These are phyloP conservation scores for Phytophthora europaea DNA, from an alignment of 352 stramenopile species.

Conservation along the genomic window DNA sequence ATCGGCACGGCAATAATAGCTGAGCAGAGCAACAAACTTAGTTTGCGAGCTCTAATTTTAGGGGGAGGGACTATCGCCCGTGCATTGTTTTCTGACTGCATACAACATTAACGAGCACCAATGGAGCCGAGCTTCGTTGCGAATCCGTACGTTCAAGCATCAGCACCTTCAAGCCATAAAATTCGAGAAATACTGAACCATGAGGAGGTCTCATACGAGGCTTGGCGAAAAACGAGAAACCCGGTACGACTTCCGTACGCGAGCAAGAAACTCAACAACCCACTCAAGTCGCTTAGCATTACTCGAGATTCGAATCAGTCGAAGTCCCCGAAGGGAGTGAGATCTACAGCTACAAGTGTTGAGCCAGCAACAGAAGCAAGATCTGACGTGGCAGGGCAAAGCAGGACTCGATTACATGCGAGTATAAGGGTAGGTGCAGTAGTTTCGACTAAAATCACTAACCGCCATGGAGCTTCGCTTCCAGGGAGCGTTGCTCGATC, in stretches of 20 bases:
- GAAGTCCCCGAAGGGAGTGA: constrained; percentile 4
- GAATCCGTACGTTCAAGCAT: constrained; percentile 59
- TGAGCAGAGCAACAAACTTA: background rate
- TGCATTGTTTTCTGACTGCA: background rate
- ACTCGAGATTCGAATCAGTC: constrained; percentile 11
- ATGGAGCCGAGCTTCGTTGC: constrained; percentile 71
- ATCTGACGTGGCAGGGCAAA: constrained; percentile 2
- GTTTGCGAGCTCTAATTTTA: constrained; percentile 21
- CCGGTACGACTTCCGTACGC: constrained; percentile 55
- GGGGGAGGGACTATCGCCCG: background rate
- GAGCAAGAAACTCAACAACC: constrained; percentile 62
- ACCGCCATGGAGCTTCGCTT: constrained; percentile 18
- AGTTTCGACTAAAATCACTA: background rate
- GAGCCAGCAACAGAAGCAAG: background rate
- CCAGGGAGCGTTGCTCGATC: constrained; percentile 6
- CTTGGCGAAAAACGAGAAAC: constrained; percentile 51
- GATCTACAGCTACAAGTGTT: background rate
- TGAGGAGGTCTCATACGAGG: constrained; percentile 58
- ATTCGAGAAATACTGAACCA: constrained; percentile 69
- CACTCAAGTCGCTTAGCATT: constrained; percentile 20
- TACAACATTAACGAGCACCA: background rate
- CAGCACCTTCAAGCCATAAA: constrained; percentile 41
- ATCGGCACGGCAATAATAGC: background rate
- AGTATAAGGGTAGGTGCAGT: background rate
- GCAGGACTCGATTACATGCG: background rate